Conservation (phyloP, 2,329 filamentous ascomycete genomes). For the Hypocreales sp. region DNA sequence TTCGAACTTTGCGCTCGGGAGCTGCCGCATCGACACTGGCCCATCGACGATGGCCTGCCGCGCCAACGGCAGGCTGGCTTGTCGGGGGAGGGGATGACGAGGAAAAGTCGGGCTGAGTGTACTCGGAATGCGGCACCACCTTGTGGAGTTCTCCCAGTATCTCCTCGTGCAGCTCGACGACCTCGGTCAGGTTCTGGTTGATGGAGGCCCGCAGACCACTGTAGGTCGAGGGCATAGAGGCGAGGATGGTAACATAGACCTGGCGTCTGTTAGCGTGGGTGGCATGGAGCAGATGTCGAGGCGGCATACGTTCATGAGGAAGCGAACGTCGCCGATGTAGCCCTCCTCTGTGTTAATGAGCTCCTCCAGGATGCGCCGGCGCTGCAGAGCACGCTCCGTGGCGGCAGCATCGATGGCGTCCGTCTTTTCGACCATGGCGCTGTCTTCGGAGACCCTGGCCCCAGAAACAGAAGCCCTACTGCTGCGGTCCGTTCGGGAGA, state of each 20-base stretch:
- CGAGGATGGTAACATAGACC: slow-evolving; percentile 63
- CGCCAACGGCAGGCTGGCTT: slow-evolving; percentile 1
- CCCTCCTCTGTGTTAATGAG: slow-evolving; percentile 73
- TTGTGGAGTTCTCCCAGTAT: slow-evolving; percentile 61
- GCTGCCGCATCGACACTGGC: slow-evolving; percentile 30
- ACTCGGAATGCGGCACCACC: slow-evolving; percentile 53
- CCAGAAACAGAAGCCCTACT: slow-evolving; percentile 44
- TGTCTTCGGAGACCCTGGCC: slow-evolving; percentile 49
- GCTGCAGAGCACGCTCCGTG: slow-evolving; percentile 55
- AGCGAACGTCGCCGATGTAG: slow-evolving; percentile 77
- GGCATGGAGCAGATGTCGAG: neutral
- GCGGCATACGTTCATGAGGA: slow-evolving; percentile 58
- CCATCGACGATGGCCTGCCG: slow-evolving; percentile 26
- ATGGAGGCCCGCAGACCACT: slow-evolving; percentile 53
- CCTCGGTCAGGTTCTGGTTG: slow-evolving; percentile 62
- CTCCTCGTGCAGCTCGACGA: slow-evolving; percentile 70
- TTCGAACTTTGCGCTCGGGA: slow-evolving; percentile 21
- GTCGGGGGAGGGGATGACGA: slow-evolving; percentile 4
- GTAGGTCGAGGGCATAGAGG: slow-evolving; percentile 52
- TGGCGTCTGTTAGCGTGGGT: no score
- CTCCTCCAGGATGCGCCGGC: slow-evolving; percentile 71
- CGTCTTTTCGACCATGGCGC: slow-evolving; percentile 42
- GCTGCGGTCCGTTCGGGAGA: slow-evolving; percentile 46
- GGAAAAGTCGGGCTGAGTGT: slow-evolving; percentile 24
- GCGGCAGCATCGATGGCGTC: slow-evolving; percentile 47